Evolutionary conservation across 2,329 filamentous ascomycete genomes (phyloP).

Genomic region (Pseudogymnoascus sp.): DNA sequence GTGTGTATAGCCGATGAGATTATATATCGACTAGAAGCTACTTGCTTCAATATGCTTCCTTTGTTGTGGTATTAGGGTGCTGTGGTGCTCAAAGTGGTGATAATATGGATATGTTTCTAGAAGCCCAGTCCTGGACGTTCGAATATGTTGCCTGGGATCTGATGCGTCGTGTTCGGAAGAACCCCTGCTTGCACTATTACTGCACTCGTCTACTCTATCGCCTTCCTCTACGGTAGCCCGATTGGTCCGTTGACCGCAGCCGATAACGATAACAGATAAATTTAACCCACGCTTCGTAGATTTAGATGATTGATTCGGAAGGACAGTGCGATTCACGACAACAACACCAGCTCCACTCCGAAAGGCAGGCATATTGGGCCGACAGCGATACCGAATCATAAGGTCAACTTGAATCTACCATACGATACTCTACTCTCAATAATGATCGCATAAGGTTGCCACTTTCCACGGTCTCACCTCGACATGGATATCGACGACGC

Average conservation of each 20-base stretch:
- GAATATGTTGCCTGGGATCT: slow-evolving; percentile 7
- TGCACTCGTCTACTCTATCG: slow-evolving; percentile 6
- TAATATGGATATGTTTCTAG: slow-evolving; percentile 8
- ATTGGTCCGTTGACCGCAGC: not conserved
- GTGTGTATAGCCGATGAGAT: not conserved
- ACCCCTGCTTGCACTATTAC: slow-evolving; percentile 5
- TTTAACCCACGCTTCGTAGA: slow-evolving; percentile 3
- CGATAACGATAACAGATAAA: slow-evolving; percentile 8
- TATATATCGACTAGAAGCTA: not conserved
- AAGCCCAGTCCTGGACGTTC: not conserved
- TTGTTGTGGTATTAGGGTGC: slow-evolving; percentile 4
- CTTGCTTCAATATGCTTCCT: not conserved
- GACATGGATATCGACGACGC: slow-evolving; percentile 27
- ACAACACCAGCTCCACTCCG: not conserved
- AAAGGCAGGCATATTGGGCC: not conserved
- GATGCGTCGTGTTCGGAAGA: slow-evolving; percentile 9
- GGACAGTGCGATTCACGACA: not conserved
- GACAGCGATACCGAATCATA: not conserved
- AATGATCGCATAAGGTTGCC: not conserved
- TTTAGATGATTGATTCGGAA: not conserved
- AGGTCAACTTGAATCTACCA: not conserved
- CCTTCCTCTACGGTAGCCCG: slow-evolving; percentile 1
- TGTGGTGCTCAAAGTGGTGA: not conserved
- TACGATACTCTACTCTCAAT: not conserved
- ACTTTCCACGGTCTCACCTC: not conserved